phyloP scores from a whole-genome alignment of 2,329 filamentous ascomycete genomes.

The Colletotrichum sp. region DNA sequence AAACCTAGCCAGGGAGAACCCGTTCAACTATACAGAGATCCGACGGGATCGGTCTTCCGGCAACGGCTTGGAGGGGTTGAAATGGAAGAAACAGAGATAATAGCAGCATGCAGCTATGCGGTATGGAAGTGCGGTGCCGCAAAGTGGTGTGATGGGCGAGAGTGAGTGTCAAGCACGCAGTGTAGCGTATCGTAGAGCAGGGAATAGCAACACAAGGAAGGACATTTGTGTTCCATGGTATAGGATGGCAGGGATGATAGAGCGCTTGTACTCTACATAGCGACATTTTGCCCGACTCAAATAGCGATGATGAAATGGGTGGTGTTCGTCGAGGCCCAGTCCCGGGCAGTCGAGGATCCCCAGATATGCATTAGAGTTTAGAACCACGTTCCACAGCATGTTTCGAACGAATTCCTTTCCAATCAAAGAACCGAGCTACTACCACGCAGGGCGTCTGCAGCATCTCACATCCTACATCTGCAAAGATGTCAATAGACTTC shows the following conservation, averaged over 20 bases:
- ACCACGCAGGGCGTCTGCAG: not conserved
- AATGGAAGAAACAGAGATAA: not conserved
- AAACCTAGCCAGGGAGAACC: not conserved
- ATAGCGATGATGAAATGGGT: not conserved
- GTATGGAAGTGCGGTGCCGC: not conserved
- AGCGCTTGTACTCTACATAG: not conserved
- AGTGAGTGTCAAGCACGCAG: not conserved
- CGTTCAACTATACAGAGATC: not conserved
- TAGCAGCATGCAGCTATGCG: not conserved
- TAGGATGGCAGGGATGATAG: not conserved
- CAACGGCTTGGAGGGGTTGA: not conserved
- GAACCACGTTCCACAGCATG: constrained; percentile 16
- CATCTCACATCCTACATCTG: not conserved
- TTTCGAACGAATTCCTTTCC: constrained; percentile 16
- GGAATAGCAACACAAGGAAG: not conserved
- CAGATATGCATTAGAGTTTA: constrained; percentile 5
- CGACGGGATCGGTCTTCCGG: not conserved
- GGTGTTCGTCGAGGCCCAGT: constrained; percentile 1
- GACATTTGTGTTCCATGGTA: not conserved
- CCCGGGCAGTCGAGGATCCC: not conserved
- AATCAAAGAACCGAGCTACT: not conserved
- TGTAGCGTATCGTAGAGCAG: not conserved
- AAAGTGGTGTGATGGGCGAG: not conserved
- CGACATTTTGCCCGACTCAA: not conserved
- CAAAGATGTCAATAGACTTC: not conserved